These are phyloP conservation scores for Calonectria fujianensis DNA, from an alignment of 2,329 filamentous ascomycete species.

Conservation along the genomic window DNA sequence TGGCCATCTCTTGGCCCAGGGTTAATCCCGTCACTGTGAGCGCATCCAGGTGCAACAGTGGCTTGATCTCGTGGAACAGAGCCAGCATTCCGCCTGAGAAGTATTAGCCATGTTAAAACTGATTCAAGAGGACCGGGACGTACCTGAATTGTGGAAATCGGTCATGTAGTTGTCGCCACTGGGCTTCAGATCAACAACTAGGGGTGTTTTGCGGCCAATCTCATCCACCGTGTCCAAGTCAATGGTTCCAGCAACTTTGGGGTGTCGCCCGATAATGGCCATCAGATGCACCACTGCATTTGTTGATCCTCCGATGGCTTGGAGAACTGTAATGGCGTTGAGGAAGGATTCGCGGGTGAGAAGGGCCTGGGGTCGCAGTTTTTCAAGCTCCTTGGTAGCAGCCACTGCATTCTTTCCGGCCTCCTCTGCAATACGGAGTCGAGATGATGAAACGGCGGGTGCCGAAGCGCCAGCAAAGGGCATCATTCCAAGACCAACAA, in stretches of 20 bases:
- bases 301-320: constrained; percentile 89
- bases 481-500: constrained; percentile 88
- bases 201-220: constrained; percentile 84
- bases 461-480: constrained; percentile 86
- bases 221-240: constrained; percentile 86
- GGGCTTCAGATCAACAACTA: constrained; percentile 90
- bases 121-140: neutral
- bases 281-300: constrained; percentile 92
- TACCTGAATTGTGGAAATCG: constrained; percentile 85
- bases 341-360: constrained; percentile 86
- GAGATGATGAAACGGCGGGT: constrained; percentile 85
- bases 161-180: constrained; percentile 92
- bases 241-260: constrained; percentile 77
- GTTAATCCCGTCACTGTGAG: constrained; percentile 90
- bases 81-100: constrained; percentile 83
- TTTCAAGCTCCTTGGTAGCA: constrained; percentile 77
- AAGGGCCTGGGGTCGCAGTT: constrained; percentile 81
- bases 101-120: neutral
- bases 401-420: constrained; percentile 82
- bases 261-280: constrained; percentile 85
- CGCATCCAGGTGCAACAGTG: constrained; percentile 85
- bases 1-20: constrained; percentile 84
- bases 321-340: constrained; percentile 90
- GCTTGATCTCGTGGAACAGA: constrained; percentile 85
- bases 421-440: constrained; percentile 87